Base-by-base conservation (phyloP, 129 eudicot genomes). In the Lonicera japonica region DNA sequence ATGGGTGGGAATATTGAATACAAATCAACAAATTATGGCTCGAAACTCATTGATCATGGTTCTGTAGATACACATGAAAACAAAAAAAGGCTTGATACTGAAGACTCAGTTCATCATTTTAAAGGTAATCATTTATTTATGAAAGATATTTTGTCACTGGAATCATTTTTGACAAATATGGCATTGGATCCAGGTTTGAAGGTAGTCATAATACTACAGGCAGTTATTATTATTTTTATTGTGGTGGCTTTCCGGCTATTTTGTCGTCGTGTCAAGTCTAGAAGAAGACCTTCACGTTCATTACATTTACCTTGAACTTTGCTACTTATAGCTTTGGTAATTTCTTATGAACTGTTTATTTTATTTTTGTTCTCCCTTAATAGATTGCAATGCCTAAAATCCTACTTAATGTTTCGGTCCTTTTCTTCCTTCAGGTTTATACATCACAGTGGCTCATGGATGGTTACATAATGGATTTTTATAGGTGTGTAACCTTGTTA, bases 1-100 rank as follows among this genome's bases (percentile, higher is more conserved):
- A 80, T 85, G 89, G 99, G 99, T 58, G 99, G 99, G 45, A 81
- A 88, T 82, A 18, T 88, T 13, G 85, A 61, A 57, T 83, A 80
- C 71, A 71, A 63, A 64, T 58, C 71, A 50, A 60, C 54, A 29
- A 72, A 56, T 57, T 68, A 80, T 68, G 78, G 73, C 65, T 75
- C 80, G 4, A 51, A 50, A 67, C 52, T 54, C 54, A 45, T 25
- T 8, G 46, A 59, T 25, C 67, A 17, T 24, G 70, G 53, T 63
- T 74, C 75, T 61, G 56, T 47, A 57, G 74, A 66, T 59, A 67
- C 73, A 17, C 76, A 76, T 36, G 77, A 60, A 63, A 64, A 65
- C 15, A 70, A 54, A 43, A 58, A 23, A 53, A 64, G 70, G 38
- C 65, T 65, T 8, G 66, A 72, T 16, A 57, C 62, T 15, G 84